Evolutionary conservation across 768 basidiomycete genomes (phyloP).

Genomic region (Podaxis sp.): DNA sequence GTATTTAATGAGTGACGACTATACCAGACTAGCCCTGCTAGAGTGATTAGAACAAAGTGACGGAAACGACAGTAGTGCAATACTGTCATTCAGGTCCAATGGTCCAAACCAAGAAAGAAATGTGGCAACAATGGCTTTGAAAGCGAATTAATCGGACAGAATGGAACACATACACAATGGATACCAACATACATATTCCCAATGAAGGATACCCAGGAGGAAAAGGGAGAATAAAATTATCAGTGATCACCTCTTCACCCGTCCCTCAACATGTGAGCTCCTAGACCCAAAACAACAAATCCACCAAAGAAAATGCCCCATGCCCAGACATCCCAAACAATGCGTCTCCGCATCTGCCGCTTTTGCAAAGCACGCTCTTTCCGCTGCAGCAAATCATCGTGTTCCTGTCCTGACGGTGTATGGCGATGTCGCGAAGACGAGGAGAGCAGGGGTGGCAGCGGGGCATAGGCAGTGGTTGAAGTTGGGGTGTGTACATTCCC

Average conservation of each 20-base stretch:
- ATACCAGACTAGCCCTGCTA: not conserved
- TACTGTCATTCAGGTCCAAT: not conserved
- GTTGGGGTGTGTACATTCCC: not conserved
- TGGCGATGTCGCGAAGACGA: conserved; percentile 15
- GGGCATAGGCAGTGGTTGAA: not conserved
- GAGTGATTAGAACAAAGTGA: not conserved
- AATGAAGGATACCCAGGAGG: not conserved
- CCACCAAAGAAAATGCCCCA: conserved; percentile 38
- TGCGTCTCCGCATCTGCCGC: conserved; percentile 63
- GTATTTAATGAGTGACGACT: not conserved
- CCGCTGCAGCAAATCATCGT: conserved; percentile 75
- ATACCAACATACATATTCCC: not conserved
- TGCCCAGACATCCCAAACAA: conserved; percentile 83
- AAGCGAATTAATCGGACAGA: not conserved
- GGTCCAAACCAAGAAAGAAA: not conserved
- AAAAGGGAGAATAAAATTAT: not conserved
- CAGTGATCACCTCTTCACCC: not conserved
- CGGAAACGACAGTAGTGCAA: not conserved
- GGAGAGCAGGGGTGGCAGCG: not conserved
- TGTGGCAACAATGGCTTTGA: not conserved
- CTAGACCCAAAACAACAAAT: not conserved
- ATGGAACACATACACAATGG: not conserved
- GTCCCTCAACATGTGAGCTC: not conserved
- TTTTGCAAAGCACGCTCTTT: conserved; percentile 87
- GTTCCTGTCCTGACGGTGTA: conserved; percentile 24